Base-by-base conservation (phyloP, 345 rosid species). In the Raphanus raphanistrum region DNA sequence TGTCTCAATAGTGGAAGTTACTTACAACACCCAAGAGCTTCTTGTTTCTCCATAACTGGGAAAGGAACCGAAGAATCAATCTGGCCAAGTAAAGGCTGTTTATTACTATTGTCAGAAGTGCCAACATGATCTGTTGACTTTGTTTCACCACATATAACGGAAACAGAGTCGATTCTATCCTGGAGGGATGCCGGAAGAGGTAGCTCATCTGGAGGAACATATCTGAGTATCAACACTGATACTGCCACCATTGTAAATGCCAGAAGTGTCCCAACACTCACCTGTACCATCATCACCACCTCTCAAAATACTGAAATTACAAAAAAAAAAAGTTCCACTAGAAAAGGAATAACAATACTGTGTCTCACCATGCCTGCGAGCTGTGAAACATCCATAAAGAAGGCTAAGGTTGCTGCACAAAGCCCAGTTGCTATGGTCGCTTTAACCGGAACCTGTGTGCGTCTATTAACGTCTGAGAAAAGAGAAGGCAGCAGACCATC, bases 221-320 rank as follows among this genome's bases (percentile, higher is more conserved):
- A 95, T 90, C 99, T 88, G 43, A 95, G 89, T 71, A 95, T 88
- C 84, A 95, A 80, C 57, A 95, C 98, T 35, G 92, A 95, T 59
- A 95, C 74, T n/a, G 99, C 98, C 60, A 91, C 99, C 90, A 91
- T 88, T 17, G 97, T 92, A 84, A 95, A 95, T 7, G 99, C 99
- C 76, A 92, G 85, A 84, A 95, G 99, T 6, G 99, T 95, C 57
- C 99, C 99, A 74, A 92, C 98, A 68, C 99, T 95, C 71, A 95
- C 99, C 99, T 95, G 89, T 82, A 83, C 54, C 77, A 41, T 9
- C 13, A 31, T 29, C 54, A 45, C 15, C n/a, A 75, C 13, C 75
- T 28, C 70, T 73, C 15, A 58, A 32, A 66, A 45, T 26, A 66
- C 55, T 73, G 9, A 68, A 50, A 50, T 5, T 1, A 50, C 21